Evolutionary conservation across 2,329 filamentous ascomycete species (phyloP), one percentile per base, ranked within the genome.

Genomic region (Aureobasidium sp.): DNA sequence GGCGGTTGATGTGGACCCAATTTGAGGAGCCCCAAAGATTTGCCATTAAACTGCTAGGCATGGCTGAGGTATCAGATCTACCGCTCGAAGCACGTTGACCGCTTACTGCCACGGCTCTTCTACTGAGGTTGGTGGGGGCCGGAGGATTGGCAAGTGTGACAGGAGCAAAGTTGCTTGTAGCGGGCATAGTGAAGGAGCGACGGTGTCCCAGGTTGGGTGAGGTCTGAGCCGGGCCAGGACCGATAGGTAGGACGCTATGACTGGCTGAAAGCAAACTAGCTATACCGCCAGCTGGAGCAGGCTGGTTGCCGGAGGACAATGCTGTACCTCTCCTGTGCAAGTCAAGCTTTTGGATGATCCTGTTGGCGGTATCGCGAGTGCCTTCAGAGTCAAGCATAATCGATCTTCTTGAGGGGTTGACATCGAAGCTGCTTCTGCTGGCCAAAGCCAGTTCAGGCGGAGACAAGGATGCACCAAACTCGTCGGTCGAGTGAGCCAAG

Each of bases 21-120:
- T 91, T 87, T 62, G 85, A 88, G 69, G 87, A 95, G 54, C 93
- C 93, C 93, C 93, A 97, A 61, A 95, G 83, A 71, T 97, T 97
- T 35, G 92, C 92, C 78, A 96, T 84, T 64, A 97, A 85, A 15
- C 90, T 91, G 54, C 89, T 89, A 1, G 92, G 90, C 75, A 96
- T 85, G 45, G 88, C 84, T n/a, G 81, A 81, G 50, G 79, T 83
- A 67, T 85, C 82, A 63, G 78, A 78, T 53, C 77, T 75, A n/a
- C 85, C 85, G 29, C 67, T 66, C 3, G 82, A 82, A 1, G 85
- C 85, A 64, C 87, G 83, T 70, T 96, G 91, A 57, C 87, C 88
- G 67, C 88, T 90, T 17, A 93, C 84, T 29, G 90, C 81, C 27
- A 97, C 88, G 24, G 92, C 93, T 24, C 86, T 86, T 70, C 90